Evolutionary conservation across 805 yeast species (phyloP).

Genomic region (Nakazawaea anatomiae): DNA sequence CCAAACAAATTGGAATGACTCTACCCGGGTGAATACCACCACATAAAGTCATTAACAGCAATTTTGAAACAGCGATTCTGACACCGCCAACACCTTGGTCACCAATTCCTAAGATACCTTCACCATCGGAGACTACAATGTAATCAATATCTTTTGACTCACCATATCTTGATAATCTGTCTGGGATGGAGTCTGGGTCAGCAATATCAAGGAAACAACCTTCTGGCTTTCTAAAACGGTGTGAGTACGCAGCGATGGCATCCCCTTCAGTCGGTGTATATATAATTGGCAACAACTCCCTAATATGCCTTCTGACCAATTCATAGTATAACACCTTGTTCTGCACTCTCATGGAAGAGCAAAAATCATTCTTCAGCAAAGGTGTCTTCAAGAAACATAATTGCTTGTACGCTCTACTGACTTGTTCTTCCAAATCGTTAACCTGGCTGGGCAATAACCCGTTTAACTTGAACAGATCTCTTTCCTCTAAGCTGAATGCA

Average conservation of each 20-base stretch:
- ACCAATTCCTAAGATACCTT: conserved; percentile 95
- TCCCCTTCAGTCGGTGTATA: conserved; percentile 94
- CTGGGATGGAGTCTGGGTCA: conserved; percentile 73
- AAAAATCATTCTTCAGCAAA: conserved; percentile 86
- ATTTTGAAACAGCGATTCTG: conserved; percentile 86
- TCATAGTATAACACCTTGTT: conserved; percentile 88
- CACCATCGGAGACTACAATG: conserved; percentile 95
- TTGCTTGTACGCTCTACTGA: conserved; percentile 87
- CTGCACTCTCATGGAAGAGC: conserved; percentile 86
- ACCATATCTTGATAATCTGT: conserved; percentile 72
- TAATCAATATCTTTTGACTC: conserved; percentile 88
- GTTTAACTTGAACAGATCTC: conserved; percentile 68
- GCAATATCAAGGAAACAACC: conserved; percentile 90
- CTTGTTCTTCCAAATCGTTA: conserved; percentile 83
- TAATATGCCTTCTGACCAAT: conserved; percentile 78
- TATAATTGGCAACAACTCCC: conserved; percentile 80
- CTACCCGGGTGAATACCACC: conserved; percentile 97
- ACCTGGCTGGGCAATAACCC: conserved; percentile 84
- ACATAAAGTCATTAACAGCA: conserved; percentile 95
- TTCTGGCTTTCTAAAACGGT: conserved; percentile 90
- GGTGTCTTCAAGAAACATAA: conserved; percentile 73
- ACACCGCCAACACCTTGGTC: conserved; percentile 98
- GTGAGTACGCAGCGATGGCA: conserved; percentile 89
- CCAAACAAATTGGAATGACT: conserved; percentile 84
- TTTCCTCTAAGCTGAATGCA: conserved; percentile 84